These are phyloP conservation scores for Malassezia caprae DNA, from an alignment of 1,284 basidiomycete genomes.

Conservation along the genomic window DNA sequence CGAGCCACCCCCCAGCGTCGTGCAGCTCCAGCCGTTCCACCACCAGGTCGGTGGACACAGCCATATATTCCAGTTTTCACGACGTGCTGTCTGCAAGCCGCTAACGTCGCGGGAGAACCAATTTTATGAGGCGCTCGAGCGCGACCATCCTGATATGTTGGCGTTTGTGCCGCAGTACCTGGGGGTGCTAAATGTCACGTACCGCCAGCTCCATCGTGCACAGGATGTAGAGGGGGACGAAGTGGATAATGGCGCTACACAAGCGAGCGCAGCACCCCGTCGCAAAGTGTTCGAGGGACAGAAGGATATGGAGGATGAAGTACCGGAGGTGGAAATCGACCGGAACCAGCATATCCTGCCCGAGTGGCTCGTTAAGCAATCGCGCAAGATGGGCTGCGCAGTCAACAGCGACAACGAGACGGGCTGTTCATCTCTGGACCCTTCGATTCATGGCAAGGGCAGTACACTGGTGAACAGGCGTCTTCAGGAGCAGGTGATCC, in stretches of 20 bases:
- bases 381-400: not conserved
- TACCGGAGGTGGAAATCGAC: constrained; percentile 70
- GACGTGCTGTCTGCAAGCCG: constrained; percentile 96
- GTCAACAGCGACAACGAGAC: not conserved
- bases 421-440: not conserved
- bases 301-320: constrained; percentile 43
- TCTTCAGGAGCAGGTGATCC: constrained; percentile 43
- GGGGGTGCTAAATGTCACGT: constrained; percentile 95
- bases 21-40: constrained; percentile 86
- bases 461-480: constrained; percentile 45
- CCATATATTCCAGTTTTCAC: constrained; percentile 95
- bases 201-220: constrained; percentile 49
- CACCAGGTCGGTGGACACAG: constrained; percentile 97
- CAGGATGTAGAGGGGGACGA: not conserved
- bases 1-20: constrained; percentile 48
- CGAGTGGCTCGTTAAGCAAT: constrained; percentile 62
- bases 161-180: constrained; percentile 91
- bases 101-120: constrained; percentile 91
- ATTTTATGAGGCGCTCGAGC: constrained; percentile 93
- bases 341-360: constrained; percentile 92
- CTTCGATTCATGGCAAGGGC: constrained; percentile 31
- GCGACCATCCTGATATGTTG: constrained; percentile 77
- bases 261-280: constrained; percentile 13
- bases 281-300: constrained; percentile 44
- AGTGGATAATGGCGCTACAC: not conserved